Conservation (phyloP, 2,329 filamentous ascomycete species). For the Colletotrichum lindemuthianum region DNA sequence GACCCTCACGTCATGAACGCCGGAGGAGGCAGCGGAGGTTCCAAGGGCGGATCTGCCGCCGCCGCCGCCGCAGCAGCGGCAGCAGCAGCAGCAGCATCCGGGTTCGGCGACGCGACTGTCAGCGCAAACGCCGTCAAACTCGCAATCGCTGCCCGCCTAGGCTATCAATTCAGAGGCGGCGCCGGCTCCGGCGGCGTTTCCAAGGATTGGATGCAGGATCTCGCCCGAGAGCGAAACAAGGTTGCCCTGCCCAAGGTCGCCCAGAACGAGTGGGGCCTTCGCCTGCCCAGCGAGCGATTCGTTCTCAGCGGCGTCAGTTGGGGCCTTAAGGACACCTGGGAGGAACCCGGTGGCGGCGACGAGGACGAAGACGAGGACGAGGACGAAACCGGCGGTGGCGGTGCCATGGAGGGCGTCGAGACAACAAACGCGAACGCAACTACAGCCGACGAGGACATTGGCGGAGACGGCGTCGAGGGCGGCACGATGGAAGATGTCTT, state of each 20-base stretch:
- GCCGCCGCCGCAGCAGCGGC: conserved; percentile 58
- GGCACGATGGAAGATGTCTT: conserved; percentile 66
- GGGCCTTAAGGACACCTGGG: conserved; percentile 70
- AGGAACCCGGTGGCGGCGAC: conserved; percentile 52
- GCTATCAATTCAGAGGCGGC: conserved; percentile 73
- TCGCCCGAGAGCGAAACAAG: conserved; percentile 77
- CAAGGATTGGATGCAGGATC: conserved; percentile 81
- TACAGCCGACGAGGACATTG: conserved; percentile 51
- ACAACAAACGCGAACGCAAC: conserved; percentile 49
- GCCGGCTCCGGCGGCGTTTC: conserved; percentile 63
- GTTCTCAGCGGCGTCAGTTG: conserved; percentile 73
- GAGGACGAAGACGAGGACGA: conserved; percentile 54
- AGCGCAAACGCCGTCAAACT: conserved; percentile 74
- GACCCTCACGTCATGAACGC: conserved; percentile 74
- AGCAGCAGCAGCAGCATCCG: conserved; percentile 38
- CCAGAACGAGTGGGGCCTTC: conserved; percentile 73
- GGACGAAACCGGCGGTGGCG: conserved; percentile 54
- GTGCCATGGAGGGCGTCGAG: conserved; percentile 62
- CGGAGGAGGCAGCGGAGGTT: conserved; percentile 38
- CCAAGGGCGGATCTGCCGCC: conserved; percentile 60
- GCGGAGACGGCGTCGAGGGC: conserved; percentile 59
- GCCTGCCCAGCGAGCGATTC: conserved; percentile 74
- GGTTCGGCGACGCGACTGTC: conserved; percentile 64
- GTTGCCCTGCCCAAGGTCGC: conserved; percentile 71
- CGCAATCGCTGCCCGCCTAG: conserved; percentile 75